Conservation (phyloP, 108 stramenopile genomes). For the Nitzschia sp. region DNA sequence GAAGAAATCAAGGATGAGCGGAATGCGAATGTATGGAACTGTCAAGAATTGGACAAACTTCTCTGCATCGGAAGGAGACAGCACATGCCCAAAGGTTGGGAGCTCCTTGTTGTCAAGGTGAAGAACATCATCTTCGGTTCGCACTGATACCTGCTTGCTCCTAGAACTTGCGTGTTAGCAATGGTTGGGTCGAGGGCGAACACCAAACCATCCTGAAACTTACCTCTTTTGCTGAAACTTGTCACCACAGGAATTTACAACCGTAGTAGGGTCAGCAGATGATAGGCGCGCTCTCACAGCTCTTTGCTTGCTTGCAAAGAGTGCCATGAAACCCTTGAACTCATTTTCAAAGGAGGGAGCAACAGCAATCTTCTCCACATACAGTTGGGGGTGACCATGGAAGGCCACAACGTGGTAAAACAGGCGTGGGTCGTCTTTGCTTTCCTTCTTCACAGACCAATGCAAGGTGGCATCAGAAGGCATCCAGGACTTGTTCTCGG, state of each 20-base stretch:
- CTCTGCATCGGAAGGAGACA: conserved; percentile 89
- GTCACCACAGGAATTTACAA: conserved; percentile 87
- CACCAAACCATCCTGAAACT: conserved; percentile 27
- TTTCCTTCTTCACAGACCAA: conserved; percentile 60
- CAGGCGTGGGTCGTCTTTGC: conserved; percentile 62
- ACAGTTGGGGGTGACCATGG: conserved; percentile 65
- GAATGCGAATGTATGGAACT: conserved; percentile 94
- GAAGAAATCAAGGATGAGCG: conserved; percentile 94
- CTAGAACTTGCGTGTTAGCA: conserved; percentile 13
- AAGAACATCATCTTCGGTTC: conserved; percentile 92
- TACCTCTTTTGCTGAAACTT: conserved; percentile 79
- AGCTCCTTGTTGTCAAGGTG: conserved; percentile 86
- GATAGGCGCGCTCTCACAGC: conserved; percentile 76
- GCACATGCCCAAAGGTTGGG: conserved; percentile 89
- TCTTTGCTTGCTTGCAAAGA: conserved; percentile 64
- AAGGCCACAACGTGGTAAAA: conserved; percentile 77
- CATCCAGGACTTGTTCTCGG: conserved; percentile 71
- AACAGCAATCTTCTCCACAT: conserved; percentile 69
- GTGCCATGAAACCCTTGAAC: conserved; percentile 72
- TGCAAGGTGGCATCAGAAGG: conserved; percentile 82
- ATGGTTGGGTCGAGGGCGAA: neutral
- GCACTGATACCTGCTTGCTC: conserved; percentile 74
- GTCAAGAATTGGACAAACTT: conserved; percentile 93
- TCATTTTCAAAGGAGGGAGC: conserved; percentile 34
- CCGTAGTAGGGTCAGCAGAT: conserved; percentile 85